Evolutionary conservation across 805 yeast genomes (phyloP).

Genomic region (Cyberlindnera meyerae): DNA sequence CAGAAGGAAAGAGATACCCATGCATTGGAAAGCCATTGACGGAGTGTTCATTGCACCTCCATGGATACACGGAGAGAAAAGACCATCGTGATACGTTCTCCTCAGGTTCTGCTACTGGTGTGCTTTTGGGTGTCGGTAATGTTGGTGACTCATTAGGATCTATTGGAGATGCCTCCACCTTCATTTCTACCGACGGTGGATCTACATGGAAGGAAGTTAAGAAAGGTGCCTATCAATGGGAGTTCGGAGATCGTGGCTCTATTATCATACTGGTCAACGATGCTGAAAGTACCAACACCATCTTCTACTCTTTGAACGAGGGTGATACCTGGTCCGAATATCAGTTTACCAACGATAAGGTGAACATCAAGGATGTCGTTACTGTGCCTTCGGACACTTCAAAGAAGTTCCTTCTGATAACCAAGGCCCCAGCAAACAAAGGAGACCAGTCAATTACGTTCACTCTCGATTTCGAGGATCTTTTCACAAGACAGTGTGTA

Average conservation of each 20-base stretch:
- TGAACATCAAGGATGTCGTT: constrained; percentile 64
- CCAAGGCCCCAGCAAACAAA: constrained; percentile 36
- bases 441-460: constrained; percentile 43
- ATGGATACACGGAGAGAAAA: constrained; percentile 82
- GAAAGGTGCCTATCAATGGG: constrained; percentile 84
- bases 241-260: constrained; percentile 93
- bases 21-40: constrained; percentile 50
- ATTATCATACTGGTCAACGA: constrained; percentile 68
- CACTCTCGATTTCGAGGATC: constrained; percentile 51
- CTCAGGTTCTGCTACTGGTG: constrained; percentile 84
- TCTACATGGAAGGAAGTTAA: constrained; percentile 76
- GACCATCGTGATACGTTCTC: constrained; percentile 84
- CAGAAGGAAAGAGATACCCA: constrained; percentile 48
- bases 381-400: constrained; percentile 91
- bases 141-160: constrained; percentile 62
- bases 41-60: constrained; percentile 77
- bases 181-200: constrained; percentile 87
- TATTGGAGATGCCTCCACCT: constrained; percentile 57
- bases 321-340: constrained; percentile 73
- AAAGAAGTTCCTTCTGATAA: constrained; percentile 65
- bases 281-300: constrained; percentile 48
- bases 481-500: constrained; percentile 50
- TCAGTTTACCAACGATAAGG: constrained; percentile 52
- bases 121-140: constrained; percentile 89
- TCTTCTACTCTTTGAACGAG: constrained; percentile 69